Percentiles rank a stretch among this genome's conserved stretches.
Conservation (phyloP, 129 eudicot species). For the Helianthus annuus region HanXRQr2.0-SUNRISE NC_035438.2:10189101-10189600, state of each 20-base stretch:
- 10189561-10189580: no score
- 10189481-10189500: no score
- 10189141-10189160: conserved; percentile 31
- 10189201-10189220: not conserved
- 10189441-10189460: no score
- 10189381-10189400: conserved; percentile 26
- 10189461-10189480: no score
- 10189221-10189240: conserved; percentile 3
- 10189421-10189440: no score
- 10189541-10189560: no score
- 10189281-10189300: conserved; percentile 36
- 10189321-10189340: conserved; percentile 12
- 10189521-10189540: no score
- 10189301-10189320: conserved; percentile 26
- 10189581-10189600: no score
- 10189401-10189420: not conserved
- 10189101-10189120: conserved; percentile 38
- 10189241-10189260: conserved; percentile 27
- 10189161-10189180: conserved; percentile 10
- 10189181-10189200: conserved; percentile 7
- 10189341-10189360: conserved; percentile 13
- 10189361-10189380: conserved; percentile 5
- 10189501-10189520: no score
- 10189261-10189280: conserved; percentile 25
- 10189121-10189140: conserved; percentile 24